Percentiles rank a stretch among this genome's conserved stretches.
phyloP scores from a whole-genome alignment of 495 filamentous ascomycete species.

The Penicillium robsamsonii region DNA sequence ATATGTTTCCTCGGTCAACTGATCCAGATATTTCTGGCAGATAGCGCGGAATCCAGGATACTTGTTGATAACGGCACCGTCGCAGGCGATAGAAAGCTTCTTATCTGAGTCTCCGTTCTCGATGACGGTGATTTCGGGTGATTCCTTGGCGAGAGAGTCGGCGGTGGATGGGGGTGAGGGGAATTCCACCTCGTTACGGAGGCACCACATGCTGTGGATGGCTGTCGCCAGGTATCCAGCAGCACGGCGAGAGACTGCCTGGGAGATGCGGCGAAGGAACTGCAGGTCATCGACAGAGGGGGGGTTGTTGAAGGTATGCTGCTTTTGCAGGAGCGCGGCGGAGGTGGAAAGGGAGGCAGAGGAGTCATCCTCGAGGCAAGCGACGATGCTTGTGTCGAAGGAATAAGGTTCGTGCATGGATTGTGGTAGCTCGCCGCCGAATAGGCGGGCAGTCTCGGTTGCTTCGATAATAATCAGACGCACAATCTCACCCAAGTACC shows the following conservation, averaged over 20 bases:
- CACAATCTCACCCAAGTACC: constrained; percentile 82
- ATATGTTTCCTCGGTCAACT: constrained; percentile 37
- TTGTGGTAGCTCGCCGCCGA: constrained; percentile 56
- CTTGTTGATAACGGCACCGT: constrained; percentile 60
- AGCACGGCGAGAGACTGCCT: constrained; percentile 58
- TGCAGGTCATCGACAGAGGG: constrained; percentile 52
- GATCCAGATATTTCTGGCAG: constrained; percentile 50
- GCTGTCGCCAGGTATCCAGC: constrained; percentile 62
- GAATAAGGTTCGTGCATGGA: constrained; percentile 62
- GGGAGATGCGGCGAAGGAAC: constrained; percentile 53
- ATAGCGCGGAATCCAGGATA: constrained; percentile 54
- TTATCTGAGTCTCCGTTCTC: constrained; percentile 34
- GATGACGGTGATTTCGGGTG: constrained; percentile 42
- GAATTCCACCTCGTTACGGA: constrained; percentile 52
- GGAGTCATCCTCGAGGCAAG: constrained; percentile 49
- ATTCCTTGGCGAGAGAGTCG: constrained; percentile 33
- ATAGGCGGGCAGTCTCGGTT: constrained; percentile 44
- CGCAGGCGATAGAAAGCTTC: constrained; percentile 51
- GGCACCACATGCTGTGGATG: constrained; percentile 62
- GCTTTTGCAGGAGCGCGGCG: constrained; percentile 47
- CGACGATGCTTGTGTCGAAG: constrained; percentile 70
- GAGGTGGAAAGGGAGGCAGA: constrained; percentile 46
- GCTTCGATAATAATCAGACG: constrained; percentile 74
- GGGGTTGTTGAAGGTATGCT: constrained; percentile 45
- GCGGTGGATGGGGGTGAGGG: constrained; percentile 17